These are phyloP conservation scores for Gymnopilus junonius DNA, from an alignment of 768 basidiomycete genomes.

Conservation along the genomic window DNA sequence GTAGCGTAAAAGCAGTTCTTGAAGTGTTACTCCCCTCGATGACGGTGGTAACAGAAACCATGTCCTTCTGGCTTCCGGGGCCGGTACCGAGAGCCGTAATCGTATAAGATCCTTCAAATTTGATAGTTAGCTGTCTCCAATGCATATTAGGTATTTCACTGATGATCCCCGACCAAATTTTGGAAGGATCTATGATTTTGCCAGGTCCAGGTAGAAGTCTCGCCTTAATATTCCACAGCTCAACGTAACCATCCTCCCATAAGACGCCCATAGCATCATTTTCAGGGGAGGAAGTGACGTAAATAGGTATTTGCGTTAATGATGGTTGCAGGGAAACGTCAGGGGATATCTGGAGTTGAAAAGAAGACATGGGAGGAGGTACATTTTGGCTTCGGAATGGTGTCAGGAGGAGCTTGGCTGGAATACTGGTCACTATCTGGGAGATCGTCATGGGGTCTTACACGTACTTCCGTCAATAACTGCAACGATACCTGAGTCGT, in stretches of 20 bases:
- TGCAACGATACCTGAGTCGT: slow-evolving; percentile 84
- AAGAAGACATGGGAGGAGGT: slow-evolving; percentile 97
- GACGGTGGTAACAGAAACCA: slow-evolving; percentile 36
- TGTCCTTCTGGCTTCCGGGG: slow-evolving; percentile 24
- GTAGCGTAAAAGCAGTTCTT: slow-evolving; percentile 30
- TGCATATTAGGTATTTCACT: slow-evolving; percentile 19
- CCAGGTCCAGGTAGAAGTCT: slow-evolving; percentile 59
- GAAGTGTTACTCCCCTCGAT: slow-evolving; percentile 19
- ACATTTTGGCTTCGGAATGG: slow-evolving; percentile 94
- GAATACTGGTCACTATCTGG: neutral
- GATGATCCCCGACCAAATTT: slow-evolving; percentile 38
- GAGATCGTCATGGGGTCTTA: neutral
- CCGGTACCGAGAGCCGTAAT: slow-evolving; percentile 46
- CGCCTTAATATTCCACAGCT: slow-evolving; percentile 73
- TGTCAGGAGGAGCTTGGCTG: slow-evolving; percentile 81
- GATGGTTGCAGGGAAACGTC: slow-evolving; percentile 20
- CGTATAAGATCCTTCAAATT: slow-evolving; percentile 20
- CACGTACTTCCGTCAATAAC: slow-evolving; percentile 87
- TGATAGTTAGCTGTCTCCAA: slow-evolving; percentile 37
- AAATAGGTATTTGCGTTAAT: slow-evolving; percentile 55
- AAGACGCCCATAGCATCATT: slow-evolving; percentile 67
- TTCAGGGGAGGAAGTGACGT: slow-evolving; percentile 63
- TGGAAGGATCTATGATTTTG: slow-evolving; percentile 61
- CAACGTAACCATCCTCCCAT: slow-evolving; percentile 70
- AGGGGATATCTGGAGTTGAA: slow-evolving; percentile 39